Evolutionary conservation across 1,284 basidiomycete genomes (phyloP).

Genomic region (Tetrapyrgos nigripes): DNA sequence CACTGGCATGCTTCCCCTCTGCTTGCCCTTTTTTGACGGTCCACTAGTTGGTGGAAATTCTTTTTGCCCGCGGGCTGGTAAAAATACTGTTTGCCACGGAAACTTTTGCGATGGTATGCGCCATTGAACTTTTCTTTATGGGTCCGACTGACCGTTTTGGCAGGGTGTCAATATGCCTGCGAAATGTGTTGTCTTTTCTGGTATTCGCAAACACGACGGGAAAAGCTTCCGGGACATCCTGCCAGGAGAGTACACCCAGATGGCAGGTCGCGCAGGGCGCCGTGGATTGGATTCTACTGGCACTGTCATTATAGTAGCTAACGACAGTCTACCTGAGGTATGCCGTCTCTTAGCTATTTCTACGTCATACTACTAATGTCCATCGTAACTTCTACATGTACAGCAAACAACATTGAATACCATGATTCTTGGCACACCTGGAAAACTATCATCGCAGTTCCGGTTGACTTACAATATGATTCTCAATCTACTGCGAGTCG

Average conservation of each 20-base stretch:
- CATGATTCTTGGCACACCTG: constrained; percentile 95
- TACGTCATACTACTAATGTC: constrained; percentile 11
- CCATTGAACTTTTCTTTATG: constrained; percentile 7
- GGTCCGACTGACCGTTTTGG: background rate
- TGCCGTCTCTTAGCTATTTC: constrained; percentile 24
- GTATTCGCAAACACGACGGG: constrained; percentile 96
- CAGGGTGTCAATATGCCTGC: constrained; percentile 99
- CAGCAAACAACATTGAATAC: constrained; percentile 79
- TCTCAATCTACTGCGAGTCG: constrained; percentile 94
- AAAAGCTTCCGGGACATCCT: constrained; percentile 89
- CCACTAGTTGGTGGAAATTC: constrained; percentile 89
- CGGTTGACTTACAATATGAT: constrained; percentile 99
- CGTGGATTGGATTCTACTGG: constrained; percentile 96
- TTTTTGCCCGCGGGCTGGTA: constrained; percentile 95
- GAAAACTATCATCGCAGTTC: constrained; percentile 96
- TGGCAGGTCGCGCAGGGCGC: constrained; percentile 98
- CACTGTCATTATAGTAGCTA: constrained; percentile 91
- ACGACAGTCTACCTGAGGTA: constrained; percentile 89
- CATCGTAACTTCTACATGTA: too few relatives aligned
- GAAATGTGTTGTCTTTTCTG: constrained; percentile 95
- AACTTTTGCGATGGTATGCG: constrained; percentile 95
- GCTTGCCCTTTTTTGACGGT: constrained; percentile 10
- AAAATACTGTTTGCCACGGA: constrained; percentile 99
- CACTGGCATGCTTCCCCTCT: background rate
- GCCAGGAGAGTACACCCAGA: constrained; percentile 96